Percentiles rank a stretch among this genome's conserved stretches.
Conservation (phyloP, 495 filamentous ascomycete genomes). For the Penicillium atrosanguineum region DNA sequence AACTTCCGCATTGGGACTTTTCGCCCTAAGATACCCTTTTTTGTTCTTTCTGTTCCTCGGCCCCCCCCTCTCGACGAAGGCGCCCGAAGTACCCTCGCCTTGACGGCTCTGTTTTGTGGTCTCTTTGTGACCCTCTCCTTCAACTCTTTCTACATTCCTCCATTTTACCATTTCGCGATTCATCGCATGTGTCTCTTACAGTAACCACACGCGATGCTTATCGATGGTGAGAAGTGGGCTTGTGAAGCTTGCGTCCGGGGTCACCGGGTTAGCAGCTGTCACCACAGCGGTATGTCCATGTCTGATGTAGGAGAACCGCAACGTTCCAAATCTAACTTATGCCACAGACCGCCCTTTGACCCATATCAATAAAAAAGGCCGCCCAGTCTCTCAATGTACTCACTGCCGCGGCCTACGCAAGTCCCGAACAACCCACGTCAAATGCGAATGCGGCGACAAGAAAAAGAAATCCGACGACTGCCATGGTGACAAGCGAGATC, state of each 20-base stretch:
- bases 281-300: slow-evolving; percentile 73
- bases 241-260: slow-evolving; percentile 94
- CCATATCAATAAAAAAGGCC: slow-evolving; percentile 98
- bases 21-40: slow-evolving; percentile 40
- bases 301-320: slow-evolving; percentile 16
- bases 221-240: slow-evolving; percentile 85
- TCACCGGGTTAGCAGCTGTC: slow-evolving; percentile 92
- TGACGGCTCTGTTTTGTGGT: slow-evolving; percentile 41
- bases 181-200: slow-evolving; percentile 46
- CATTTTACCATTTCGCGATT: slow-evolving; percentile 34
- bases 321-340: slow-evolving; percentile 23
- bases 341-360: slow-evolving; percentile 79
- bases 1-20: slow-evolving; percentile 40
- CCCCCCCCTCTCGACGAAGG: slow-evolving; percentile 27
- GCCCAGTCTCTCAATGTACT: slow-evolving; percentile 96
- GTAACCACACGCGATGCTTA: slow-evolving; percentile 63
- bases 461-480: slow-evolving; percentile 65
- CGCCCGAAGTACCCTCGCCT: slow-evolving; percentile 36
- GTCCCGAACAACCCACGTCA: slow-evolving; percentile 90
- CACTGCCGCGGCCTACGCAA: slow-evolving; percentile 97
- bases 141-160: slow-evolving; percentile 12
- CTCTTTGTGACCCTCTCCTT: slow-evolving; percentile 28
- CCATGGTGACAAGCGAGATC: slow-evolving; percentile 56
- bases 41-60: slow-evolving; percentile 32
- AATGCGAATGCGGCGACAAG: slow-evolving; percentile 97